Evolutionary conservation across 2,329 filamentous ascomycete genomes (phyloP).

Genomic region (Lizonia empirigonia): DNA sequence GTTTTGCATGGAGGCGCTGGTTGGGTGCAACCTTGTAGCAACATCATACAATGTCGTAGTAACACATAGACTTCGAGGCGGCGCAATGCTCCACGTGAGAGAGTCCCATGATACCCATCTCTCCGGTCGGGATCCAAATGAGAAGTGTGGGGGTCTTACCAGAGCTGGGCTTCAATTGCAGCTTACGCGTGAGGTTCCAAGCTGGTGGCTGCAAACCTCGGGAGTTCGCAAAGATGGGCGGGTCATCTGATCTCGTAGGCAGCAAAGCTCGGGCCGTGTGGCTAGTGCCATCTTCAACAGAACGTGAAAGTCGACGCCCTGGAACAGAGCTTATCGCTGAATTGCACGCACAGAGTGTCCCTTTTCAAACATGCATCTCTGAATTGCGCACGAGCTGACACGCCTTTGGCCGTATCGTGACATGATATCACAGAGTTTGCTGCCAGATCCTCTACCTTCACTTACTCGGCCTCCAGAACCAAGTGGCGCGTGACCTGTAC

Average conservation of each 20-base stretch:
- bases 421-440: slow-evolving; percentile 15
- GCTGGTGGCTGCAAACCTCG: not conserved
- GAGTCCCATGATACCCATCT: not conserved
- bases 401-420: slow-evolving; percentile 21
- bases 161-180: not conserved
- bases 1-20: slow-evolving; percentile 18
- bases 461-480: slow-evolving; percentile 29
- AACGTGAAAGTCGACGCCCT: slow-evolving; percentile 6
- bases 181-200: not conserved
- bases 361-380: slow-evolving; percentile 1
- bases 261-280: slow-evolving; percentile 11
- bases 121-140: no score
- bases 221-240: slow-evolving; percentile 7
- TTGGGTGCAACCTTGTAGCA: slow-evolving; percentile 19
- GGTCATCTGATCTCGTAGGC: slow-evolving; percentile 33
- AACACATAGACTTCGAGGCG: slow-evolving; percentile 1
- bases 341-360: slow-evolving; percentile 11
- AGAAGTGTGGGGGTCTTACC: no score
- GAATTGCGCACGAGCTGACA: slow-evolving; percentile 20
- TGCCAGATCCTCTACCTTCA: slow-evolving; percentile 23
- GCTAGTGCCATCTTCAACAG: slow-evolving; percentile 17
- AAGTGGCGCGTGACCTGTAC: slow-evolving; percentile 22
- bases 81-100: not conserved
- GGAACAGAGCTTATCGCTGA: not conserved
- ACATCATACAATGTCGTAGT: slow-evolving; percentile 10